phyloP scores from a whole-genome alignment of 2,329 filamentous ascomycete genomes.

The Cladophialophora psammophila region DNA sequence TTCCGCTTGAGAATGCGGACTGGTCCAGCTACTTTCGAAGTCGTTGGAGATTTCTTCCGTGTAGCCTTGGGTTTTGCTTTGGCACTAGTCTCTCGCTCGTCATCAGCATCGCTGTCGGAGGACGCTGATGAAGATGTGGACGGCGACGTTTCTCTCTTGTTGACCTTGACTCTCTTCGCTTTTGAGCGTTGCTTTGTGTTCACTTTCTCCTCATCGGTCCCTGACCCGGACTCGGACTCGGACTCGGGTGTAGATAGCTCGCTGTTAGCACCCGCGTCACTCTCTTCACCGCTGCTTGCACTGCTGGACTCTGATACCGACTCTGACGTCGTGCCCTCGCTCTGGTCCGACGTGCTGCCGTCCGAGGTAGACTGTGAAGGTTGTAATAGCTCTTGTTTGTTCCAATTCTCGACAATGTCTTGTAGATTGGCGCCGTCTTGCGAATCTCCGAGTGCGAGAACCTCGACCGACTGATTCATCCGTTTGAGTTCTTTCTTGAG shows the following conservation, averaged over 20 bases:
- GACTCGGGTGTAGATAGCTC: constrained; percentile 48
- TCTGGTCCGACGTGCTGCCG: constrained; percentile 21
- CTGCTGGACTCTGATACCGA: constrained; percentile 31
- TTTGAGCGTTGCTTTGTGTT: constrained; percentile 43
- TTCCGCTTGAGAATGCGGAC: constrained; percentile 63
- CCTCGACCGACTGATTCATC: constrained; percentile 32
- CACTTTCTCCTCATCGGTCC: constrained; percentile 50
- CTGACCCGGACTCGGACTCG: constrained; percentile 11
- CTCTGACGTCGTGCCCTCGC: constrained; percentile 26
- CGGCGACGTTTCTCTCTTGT: constrained; percentile 39
- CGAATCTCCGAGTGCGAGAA: constrained; percentile 3
- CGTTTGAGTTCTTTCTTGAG: constrained; percentile 61
- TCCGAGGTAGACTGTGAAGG: constrained; percentile 14
- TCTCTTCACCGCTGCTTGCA: constrained; percentile 44
- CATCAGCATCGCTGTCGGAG: constrained; percentile 61
- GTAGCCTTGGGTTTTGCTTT: constrained; percentile 42
- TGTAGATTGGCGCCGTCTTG: constrained; percentile 15
- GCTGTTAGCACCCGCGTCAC: constrained; percentile 41
- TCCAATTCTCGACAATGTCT: constrained; percentile 21
- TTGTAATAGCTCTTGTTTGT: background rate
- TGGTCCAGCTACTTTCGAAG: constrained; percentile 57
- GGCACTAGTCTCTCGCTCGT: constrained; percentile 52
- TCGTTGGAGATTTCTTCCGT: constrained; percentile 43
- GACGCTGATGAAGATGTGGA: constrained; percentile 44
- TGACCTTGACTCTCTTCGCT: constrained; percentile 45